Base-by-base conservation (phyloP, 2,329 filamentous ascomycete genomes). In the Zasmidium angulare region DNA sequence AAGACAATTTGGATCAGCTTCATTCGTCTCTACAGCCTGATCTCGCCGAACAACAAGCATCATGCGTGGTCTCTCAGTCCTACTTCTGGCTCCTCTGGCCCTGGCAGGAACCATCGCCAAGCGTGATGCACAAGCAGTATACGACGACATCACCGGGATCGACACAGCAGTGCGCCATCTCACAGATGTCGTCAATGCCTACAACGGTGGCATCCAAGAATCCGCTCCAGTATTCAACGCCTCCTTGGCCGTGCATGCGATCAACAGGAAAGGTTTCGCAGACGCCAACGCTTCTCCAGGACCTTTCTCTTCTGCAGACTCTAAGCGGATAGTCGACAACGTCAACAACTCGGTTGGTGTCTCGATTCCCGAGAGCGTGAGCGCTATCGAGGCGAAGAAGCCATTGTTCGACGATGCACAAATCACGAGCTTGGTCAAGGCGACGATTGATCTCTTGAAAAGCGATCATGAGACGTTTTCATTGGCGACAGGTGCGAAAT, bases 381-480 rank as follows among this genome's bases (percentile, higher is more conserved):
- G 63, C 10, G 60, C 62, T 0, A 56, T 68, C 19, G 58, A 68
- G 50, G 58, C 58, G 26, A 69, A 69, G 65, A 66, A 68, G 63
- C 56, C 56, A 20, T 51, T 64, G 21, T 69, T 69, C 55, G 65
- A 69, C 53, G 62, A 53, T 1, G 64, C 67, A 12, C 52, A 67
- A n/a, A 20, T 68, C 22, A 56, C 61, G 9, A 66, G 65, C 20
- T 31, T 69, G 56, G 59, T 69, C 17, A 60, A 64, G 55, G 61
- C 63, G 19, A 66, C 63, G 12, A 59, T 69, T 49, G 62, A 68
- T 55, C 29, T 69, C 56, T 58, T 69, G 57, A 61, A 68, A 36
- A 52, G 29, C 7, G 67, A 69, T 50, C 67, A 69, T 51, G 66
- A 68, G 55, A 68, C 66, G 6, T 69, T 69, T 48, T 62, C 56